phyloP scores from a whole-genome alignment of 1,139 yeast species.

The Arxiozyma telluris region DNA sequence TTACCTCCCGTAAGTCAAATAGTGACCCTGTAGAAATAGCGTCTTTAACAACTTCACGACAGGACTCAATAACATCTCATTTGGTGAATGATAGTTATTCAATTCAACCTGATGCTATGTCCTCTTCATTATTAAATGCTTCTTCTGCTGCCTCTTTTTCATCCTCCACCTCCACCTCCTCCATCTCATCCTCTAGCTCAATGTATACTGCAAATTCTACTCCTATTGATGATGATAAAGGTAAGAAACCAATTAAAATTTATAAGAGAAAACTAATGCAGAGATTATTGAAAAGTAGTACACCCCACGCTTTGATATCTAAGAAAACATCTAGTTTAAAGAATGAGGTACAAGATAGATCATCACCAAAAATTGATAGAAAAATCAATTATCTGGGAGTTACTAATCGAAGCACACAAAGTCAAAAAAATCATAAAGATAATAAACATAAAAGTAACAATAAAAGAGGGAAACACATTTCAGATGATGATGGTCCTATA shows the following conservation, averaged over 20 bases:
- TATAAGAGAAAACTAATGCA: neutral
- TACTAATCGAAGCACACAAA: neutral
- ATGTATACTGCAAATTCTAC: neutral
- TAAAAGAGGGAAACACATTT: conserved; percentile 1
- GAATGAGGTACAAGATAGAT: neutral
- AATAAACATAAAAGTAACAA: neutral
- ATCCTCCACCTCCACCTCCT: neutral
- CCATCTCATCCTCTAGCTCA: neutral
- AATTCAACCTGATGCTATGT: neutral
- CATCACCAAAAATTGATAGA: neutral
- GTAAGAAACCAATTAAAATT: neutral
- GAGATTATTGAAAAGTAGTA: neutral
- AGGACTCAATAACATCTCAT: neutral
- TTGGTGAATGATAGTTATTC: neutral
- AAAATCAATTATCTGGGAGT: neutral
- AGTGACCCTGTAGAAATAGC: neutral
- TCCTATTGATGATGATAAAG: neutral
- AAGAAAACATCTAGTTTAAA: neutral
- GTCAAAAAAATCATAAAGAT: neutral
- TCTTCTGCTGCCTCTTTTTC: neutral
- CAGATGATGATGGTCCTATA: conserved; percentile 9
- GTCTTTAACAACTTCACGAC: neutral
- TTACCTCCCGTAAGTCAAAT: neutral
- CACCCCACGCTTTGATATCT: neutral
- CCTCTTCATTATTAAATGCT: neutral